Base-by-base conservation (phyloP, 2,329 filamentous ascomycete species). In the Beauveria sp. region DNA sequence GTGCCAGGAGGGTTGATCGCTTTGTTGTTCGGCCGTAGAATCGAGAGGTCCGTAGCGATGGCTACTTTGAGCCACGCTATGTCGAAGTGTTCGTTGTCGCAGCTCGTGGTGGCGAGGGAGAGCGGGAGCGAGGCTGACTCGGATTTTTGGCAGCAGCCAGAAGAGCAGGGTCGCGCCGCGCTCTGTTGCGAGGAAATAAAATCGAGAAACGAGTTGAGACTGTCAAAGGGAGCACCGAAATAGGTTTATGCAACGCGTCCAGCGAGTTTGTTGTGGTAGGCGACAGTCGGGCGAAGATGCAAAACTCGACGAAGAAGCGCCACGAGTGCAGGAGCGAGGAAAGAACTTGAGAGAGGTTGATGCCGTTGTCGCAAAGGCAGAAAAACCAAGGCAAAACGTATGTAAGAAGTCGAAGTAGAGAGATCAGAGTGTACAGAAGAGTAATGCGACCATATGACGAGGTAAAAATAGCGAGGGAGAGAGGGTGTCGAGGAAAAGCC, bases 1-100 rank as follows among this genome's bases (percentile, higher is more conserved):
- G 74, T 74, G 72, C 72, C 71, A 66, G 64, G 46, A 63, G 60
- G 58, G 67, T 63, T 63, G 64, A 53, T 63, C 53, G 45, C 53
- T 56, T 58, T 38, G 43, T 59, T 26, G 18, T 20, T 28, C 38
- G 24, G 49, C 40, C 38, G 38, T 24, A 24, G 18, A 10, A 8
- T 43, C 16, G 18, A 20, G 42, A 34, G 14, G 8, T 9, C 12
- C 4, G 22, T 34, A 18, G n/a, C 7, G 22, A 51, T 45, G n/a
- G 34, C 52, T 22, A 43, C 18, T 16, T n/a, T 16, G 47, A 34
- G 7, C 34, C 20, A 24, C 18, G 22, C 12, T 59, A 26, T 45
- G 22, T 38, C 43, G 42, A 22, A 24, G 22, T 45, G 6, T 18
- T 46, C n/a, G 45, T 38, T 18, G 45, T 45, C 34, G 52, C 46